Evolutionary conservation across 2,329 filamentous ascomycete genomes (phyloP).

Genomic region (Lecanicillium sp.): DNA sequence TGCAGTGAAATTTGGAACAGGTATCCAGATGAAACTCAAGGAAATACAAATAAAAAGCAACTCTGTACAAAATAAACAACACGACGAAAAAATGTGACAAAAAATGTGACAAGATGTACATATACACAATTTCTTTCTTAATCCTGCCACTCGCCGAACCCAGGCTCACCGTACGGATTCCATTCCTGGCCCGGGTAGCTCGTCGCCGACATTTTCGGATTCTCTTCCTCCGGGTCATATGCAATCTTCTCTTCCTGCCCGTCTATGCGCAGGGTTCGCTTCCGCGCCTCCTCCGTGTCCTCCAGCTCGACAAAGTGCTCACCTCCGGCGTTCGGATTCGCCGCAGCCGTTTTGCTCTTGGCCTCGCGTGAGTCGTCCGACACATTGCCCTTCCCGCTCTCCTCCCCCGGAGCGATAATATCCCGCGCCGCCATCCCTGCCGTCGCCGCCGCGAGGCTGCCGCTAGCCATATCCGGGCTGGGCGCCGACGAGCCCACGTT

Average conservation of each 20-base stretch:
- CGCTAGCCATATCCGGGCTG: neutral
- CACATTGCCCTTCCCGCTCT: constrained; percentile 10
- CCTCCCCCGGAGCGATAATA: neutral
- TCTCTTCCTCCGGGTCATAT: constrained; percentile 31
- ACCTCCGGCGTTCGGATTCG: constrained; percentile 20
- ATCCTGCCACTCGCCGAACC: constrained; percentile 21
- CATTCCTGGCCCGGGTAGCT: constrained; percentile 68
- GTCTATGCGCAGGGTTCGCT: constrained; percentile 37
- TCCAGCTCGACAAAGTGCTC: constrained; percentile 35
- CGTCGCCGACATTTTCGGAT: constrained; percentile 57
- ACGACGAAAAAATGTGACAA: neutral
- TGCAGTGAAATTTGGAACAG: no score
- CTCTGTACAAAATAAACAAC: neutral
- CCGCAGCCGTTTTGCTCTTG: neutral
- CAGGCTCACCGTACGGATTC: constrained; percentile 46
- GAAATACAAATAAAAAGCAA: neutral
- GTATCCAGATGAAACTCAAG: no score
- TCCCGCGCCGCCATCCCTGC: no score
- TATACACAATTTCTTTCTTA: constrained; percentile 1
- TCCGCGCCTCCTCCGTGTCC: constrained; percentile 37
- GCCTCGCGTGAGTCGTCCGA: constrained; percentile 16
- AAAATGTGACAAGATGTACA: neutral
- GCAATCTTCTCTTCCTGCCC: constrained; percentile 51
- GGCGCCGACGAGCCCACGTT: neutral
- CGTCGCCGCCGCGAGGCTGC: neutral